Evolutionary conservation across 768 basidiomycete species (phyloP), one percentile per base, ranked within the genome.

Genomic region (Auriscalpium orientale): DNA sequence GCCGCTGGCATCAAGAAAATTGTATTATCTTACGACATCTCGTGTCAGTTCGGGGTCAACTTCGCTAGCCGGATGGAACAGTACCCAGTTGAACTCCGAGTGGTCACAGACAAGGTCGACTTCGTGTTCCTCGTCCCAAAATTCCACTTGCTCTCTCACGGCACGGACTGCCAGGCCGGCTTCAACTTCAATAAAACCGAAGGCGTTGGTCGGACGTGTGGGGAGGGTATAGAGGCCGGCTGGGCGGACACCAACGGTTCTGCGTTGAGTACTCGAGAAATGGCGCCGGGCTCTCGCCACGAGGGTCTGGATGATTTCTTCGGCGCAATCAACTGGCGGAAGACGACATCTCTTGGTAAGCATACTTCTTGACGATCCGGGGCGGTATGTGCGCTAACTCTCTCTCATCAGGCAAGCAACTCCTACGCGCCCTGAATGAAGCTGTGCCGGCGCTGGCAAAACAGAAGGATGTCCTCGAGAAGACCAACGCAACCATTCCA

Each of bases 121-220:
- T 18, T 54, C 28, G 35, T 18, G 15, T 36, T 15, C 3, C 18
- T 18, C 16, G 22, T 54, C 5, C 57, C 52, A 15, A 58, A 54
- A 11, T 58, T 62, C 28, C 65, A 66, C 45, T 22, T 61, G 5
- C 20, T 46, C 15, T 61, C 54, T 10, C 65, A 66, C 49, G 53
- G 56, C 1, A 21, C 51, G 4, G 37, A 58, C 3, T 66, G 65
- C 47, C 58, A 60, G 36, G 20, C 46, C 36, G 22, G 53, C 3
- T 65, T 53, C 46, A 60, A 54, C 5, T 47, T 65, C 33, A 52
- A 54, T 11, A 58, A 53, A 44, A 18, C 22, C 8, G 15, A 38
- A 2, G 55, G 57, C 1, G 52, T 53, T 38, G 65, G 61, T 11
- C 35, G 53, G 12, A 56, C 53, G 13, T 54, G 61, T 50, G 65